Evolutionary conservation across 1,139 yeast genomes (phyloP).

Genomic region (Nadsonia commutata): DNA sequence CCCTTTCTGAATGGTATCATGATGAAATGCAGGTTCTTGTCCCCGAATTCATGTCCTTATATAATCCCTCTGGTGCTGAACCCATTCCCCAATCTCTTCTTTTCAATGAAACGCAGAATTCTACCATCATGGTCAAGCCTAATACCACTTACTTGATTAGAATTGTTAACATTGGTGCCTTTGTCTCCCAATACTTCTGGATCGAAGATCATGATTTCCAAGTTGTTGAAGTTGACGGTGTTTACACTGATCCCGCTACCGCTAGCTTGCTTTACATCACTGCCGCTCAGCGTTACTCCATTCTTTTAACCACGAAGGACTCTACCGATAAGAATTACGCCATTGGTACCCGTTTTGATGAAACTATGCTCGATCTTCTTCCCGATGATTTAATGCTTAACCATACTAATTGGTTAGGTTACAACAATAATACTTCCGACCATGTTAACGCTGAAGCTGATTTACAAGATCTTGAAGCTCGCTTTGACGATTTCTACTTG

Average conservation of each 20-base stretch:
- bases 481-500: slow-evolving; percentile 44
- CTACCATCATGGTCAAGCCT: slow-evolving; percentile 59
- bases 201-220: slow-evolving; percentile 74
- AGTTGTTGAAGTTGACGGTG: slow-evolving; percentile 75
- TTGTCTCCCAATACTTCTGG: slow-evolving; percentile 71
- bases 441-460: slow-evolving; percentile 30
- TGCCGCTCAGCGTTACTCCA: slow-evolving; percentile 67
- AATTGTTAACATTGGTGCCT: slow-evolving; percentile 71
- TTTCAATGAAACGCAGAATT: slow-evolving; percentile 64
- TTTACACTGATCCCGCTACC: slow-evolving; percentile 50
- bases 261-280: slow-evolving; percentile 50
- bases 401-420: slow-evolving; percentile 57
- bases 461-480: slow-evolving; percentile 21
- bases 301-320: slow-evolving; percentile 56
- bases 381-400: slow-evolving; percentile 53
- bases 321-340: slow-evolving; percentile 50
- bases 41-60: slow-evolving; percentile 41
- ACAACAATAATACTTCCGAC: slow-evolving; percentile 31
- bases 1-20: slow-evolving; percentile 80
- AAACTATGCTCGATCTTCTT: slow-evolving; percentile 58
- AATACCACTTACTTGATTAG: slow-evolving; percentile 68
- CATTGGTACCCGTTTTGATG: slow-evolving; percentile 64
- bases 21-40: slow-evolving; percentile 38
- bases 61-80: slow-evolving; percentile 94
- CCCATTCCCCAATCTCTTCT: slow-evolving; percentile 75